phyloP scores from a whole-genome alignment of 2,329 filamentous ascomycete genomes.

The Fusarium piperis region DNA sequence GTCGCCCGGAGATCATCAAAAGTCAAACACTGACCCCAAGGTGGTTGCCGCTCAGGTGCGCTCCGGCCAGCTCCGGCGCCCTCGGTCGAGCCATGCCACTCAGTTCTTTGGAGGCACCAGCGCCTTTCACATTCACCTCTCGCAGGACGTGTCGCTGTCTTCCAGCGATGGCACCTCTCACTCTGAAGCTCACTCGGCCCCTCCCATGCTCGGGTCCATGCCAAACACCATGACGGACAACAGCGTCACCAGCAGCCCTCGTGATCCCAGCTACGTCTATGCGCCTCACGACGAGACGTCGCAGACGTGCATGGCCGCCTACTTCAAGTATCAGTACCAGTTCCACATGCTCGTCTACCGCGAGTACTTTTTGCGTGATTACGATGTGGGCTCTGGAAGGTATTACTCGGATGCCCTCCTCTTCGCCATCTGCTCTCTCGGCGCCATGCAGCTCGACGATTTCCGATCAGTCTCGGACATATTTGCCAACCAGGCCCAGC shows the following conservation, averaged over 20 bases:
- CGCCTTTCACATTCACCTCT: slow-evolving; percentile 54
- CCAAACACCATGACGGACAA: slow-evolving; percentile 9
- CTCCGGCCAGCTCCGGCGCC: slow-evolving; percentile 50
- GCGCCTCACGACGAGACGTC: slow-evolving; percentile 57
- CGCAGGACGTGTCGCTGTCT: slow-evolving; percentile 39
- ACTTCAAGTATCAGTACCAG: slow-evolving; percentile 59
- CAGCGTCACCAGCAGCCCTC: slow-evolving; percentile 30
- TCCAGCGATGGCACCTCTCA: slow-evolving; percentile 17
- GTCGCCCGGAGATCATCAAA: slow-evolving; percentile 27
- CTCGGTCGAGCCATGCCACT: slow-evolving; percentile 52
- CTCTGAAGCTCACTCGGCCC: slow-evolving; percentile 22
- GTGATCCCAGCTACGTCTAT: slow-evolving; percentile 47
- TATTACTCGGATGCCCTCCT: slow-evolving; percentile 62
- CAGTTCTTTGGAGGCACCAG: slow-evolving; percentile 62
- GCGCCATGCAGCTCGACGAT: slow-evolving; percentile 57
- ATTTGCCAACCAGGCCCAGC: slow-evolving; percentile 57
- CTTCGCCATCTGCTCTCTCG: slow-evolving; percentile 60
- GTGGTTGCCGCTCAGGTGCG: slow-evolving; percentile 46
- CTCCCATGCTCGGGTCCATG: slow-evolving; percentile 10
- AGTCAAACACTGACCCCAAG: slow-evolving; percentile 43
- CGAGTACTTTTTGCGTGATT: slow-evolving; percentile 61
- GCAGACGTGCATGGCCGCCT: slow-evolving; percentile 56
- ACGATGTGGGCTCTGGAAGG: slow-evolving; percentile 55
- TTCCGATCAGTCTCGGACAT: slow-evolving; percentile 51
- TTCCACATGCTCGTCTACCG: slow-evolving; percentile 62